Evolutionary conservation across 2,329 filamentous ascomycete genomes (phyloP), one percentile per base, ranked within the genome.

Genomic region (Lojkania enalia): DNA sequence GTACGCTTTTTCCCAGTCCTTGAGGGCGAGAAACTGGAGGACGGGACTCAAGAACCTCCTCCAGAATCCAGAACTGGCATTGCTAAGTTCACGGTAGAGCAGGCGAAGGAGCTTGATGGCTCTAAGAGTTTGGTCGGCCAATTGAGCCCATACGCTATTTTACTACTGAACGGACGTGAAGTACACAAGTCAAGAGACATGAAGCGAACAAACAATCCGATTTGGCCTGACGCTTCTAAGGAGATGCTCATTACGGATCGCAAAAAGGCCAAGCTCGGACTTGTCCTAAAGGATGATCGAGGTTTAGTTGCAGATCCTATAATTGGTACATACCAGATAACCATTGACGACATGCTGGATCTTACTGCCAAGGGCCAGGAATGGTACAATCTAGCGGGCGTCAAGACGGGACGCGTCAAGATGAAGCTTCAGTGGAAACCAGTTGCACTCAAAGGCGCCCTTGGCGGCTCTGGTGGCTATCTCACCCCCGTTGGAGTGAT

Each of bases 141-240:
- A 51, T 84, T 99, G 35, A 97, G 90, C 70, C 94, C 94, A 1
- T 99, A 97, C 57, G 91, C 89, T 7, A 79, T 85, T 21, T 79
- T 99, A 39, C 79, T 96, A 33, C 82, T 99, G 57, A 99, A 99
- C 61, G 88, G 90, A 52, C 95, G 94, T 71, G 87, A 95, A 66
- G 81, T 97, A 3, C 90, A 96, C 60, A 80, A 84, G 44, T 95
- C 91, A 41, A 89, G 90, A 73, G 95, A 91, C 71, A 80, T 96
- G 60, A 99, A 97, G 80, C 86, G 92, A 49, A 97, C 90, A 48
- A 99, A 99, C 74, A 94, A 96, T 60, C 94, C 94, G 5, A 91
- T 99, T 60, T 99, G 91, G 86, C 86, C 92, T 42, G 87, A 97
- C 64, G 88, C 88, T 5, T 87, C 85, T 57, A 96, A 96, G 73